phyloP scores from a whole-genome alignment of 2,329 filamentous ascomycete species.

The Aureobasidium namibiae region DNA sequence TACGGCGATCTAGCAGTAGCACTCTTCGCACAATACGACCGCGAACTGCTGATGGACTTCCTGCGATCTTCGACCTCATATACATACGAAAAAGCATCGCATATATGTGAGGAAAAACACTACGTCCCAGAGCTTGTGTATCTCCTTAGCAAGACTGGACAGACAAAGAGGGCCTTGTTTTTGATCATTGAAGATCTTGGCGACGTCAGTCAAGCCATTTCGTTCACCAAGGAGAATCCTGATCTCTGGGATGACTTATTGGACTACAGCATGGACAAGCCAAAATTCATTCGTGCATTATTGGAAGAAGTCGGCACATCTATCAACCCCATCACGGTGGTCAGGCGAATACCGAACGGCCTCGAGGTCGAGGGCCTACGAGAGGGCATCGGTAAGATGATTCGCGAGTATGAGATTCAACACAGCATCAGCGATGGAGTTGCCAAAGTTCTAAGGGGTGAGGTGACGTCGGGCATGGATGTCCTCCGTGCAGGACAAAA shows the following conservation, averaged over 20 bases:
- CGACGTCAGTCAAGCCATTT: slow-evolving; percentile 86
- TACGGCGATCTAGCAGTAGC: slow-evolving; percentile 82
- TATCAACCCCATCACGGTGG: slow-evolving; percentile 84
- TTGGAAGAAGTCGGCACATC: slow-evolving; percentile 90
- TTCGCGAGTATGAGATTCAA: slow-evolving; percentile 94
- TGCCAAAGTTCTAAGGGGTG: slow-evolving; percentile 74
- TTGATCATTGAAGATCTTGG: slow-evolving; percentile 90
- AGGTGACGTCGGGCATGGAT: slow-evolving; percentile 78
- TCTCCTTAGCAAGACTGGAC: slow-evolving; percentile 87
- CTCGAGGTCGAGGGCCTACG: slow-evolving; percentile 85
- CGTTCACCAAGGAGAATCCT: slow-evolving; percentile 85
- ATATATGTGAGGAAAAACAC: slow-evolving; percentile 69
- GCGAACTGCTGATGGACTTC: slow-evolving; percentile 74
- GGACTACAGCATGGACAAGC: slow-evolving; percentile 96
- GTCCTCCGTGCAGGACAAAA: slow-evolving; percentile 70
- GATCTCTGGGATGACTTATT: slow-evolving; percentile 94
- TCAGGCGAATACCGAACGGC: slow-evolving; percentile 84
- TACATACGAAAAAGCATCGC: slow-evolving; percentile 69
- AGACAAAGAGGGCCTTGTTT: slow-evolving; percentile 83
- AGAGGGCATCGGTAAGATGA: slow-evolving; percentile 80
- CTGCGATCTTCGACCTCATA: slow-evolving; percentile 75
- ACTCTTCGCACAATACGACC: slow-evolving; percentile 78
- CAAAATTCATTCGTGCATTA: slow-evolving; percentile 82
- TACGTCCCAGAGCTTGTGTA: slow-evolving; percentile 94
- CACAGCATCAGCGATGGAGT: slow-evolving; percentile 86